Evolutionary conservation across 495 filamentous ascomycete genomes (phyloP).

Genomic region (Xylaria intraflava): DNA sequence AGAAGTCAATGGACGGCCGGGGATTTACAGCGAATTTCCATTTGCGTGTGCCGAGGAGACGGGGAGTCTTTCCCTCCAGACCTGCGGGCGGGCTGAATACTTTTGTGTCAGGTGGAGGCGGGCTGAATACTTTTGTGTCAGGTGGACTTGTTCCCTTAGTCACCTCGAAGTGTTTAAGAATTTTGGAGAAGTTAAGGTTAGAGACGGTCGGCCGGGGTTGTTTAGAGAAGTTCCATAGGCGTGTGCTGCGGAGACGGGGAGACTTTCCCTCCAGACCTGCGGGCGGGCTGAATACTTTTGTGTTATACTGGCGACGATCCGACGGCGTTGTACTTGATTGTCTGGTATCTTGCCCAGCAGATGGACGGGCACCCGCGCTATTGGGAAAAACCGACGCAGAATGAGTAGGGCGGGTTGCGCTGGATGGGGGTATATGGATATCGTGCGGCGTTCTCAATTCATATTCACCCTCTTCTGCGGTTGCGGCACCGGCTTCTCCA

Average conservation of each 20-base stretch:
- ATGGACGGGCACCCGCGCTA: slow-evolving; percentile 12
- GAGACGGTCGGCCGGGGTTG: too few species aligned
- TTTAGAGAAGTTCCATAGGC: too few species aligned
- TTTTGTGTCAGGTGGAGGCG: too few species aligned
- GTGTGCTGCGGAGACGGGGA: too few species aligned
- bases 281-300: not conserved
- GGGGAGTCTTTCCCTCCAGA: not conserved
- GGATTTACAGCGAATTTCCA: too few species aligned
- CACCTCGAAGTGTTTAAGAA: too few species aligned
- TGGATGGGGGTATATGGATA: slow-evolving; percentile 11
- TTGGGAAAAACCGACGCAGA: slow-evolving; percentile 7
- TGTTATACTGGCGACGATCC: slow-evolving; percentile 19
- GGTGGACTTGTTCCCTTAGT: too few species aligned
- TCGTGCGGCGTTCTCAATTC: slow-evolving; percentile 11
- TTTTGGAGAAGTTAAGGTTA: too few species aligned
- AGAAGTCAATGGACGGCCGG: too few species aligned
- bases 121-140: not conserved
- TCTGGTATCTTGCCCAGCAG: slow-evolving; percentile 2
- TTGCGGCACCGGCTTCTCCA: not conserved
- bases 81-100: not conserved
- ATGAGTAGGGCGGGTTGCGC: slow-evolving; percentile 8
- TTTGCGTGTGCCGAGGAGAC: too few species aligned
- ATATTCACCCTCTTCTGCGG: not conserved
- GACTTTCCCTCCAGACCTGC: not conserved
- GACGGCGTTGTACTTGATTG: slow-evolving; percentile 10